Conservation (phyloP, 78 protist species). For the Dictyostelium purpureum region DNA sequence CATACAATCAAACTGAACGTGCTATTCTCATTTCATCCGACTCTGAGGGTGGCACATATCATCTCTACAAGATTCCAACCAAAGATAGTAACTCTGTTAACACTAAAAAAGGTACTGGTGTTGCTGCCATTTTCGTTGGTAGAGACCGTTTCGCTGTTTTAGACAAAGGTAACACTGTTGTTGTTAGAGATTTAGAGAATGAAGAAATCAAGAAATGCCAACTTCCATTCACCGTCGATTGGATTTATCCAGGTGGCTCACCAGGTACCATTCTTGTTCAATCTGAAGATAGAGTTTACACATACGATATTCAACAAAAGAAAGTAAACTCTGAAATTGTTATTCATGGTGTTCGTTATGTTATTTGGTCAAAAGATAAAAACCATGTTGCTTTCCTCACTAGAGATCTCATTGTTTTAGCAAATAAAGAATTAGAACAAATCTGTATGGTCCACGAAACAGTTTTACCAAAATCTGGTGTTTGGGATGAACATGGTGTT, state of each 20-base stretch:
- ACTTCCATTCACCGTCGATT: constrained; percentile 83
- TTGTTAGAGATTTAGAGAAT: constrained; percentile 88
- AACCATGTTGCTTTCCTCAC: constrained; percentile 92
- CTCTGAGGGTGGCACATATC: constrained; percentile 93
- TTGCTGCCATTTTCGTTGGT: constrained; percentile 93
- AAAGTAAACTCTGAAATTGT: constrained; percentile 70
- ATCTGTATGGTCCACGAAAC: constrained; percentile 92
- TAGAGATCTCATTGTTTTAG: constrained; percentile 84
- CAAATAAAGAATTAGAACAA: constrained; percentile 87
- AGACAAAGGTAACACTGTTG: constrained; percentile 86
- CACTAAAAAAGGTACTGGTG: constrained; percentile 88
- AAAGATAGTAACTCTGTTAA: constrained; percentile 46
- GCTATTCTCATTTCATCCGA: constrained; percentile 78
- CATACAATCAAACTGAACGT: constrained; percentile 90
- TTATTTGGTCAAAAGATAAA: constrained; percentile 94
- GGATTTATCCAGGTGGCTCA: constrained; percentile 87
- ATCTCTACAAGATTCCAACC: constrained; percentile 88
- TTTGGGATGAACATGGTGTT: constrained; percentile 94
- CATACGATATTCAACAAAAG: constrained; percentile 94
- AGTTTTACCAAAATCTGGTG: constrained; percentile 93
- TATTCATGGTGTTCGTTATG: constrained; percentile 87
- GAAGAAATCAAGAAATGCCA: constrained; percentile 89
- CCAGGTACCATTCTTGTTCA: constrained; percentile 87
- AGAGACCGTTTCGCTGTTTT: constrained; percentile 95
- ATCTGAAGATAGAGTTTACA: constrained; percentile 89